Conservation (phyloP, 169 alveolate genomes). For the Plasmodium fragile region DNA sequence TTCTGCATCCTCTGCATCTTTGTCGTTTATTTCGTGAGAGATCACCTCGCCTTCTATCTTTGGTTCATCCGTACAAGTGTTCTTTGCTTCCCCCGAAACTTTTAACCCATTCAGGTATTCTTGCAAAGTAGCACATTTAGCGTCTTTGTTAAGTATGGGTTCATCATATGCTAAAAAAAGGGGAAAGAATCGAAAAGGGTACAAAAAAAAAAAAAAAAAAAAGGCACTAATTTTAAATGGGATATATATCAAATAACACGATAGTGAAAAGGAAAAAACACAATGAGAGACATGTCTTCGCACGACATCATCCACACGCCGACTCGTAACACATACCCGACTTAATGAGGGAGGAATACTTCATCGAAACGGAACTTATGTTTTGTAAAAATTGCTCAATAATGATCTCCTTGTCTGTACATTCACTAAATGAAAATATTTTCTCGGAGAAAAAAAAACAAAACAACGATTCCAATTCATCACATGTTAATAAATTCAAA, state of each 20-base stretch:
- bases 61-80: background rate
- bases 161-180: conserved; percentile 45
- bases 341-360: conserved; percentile 40
- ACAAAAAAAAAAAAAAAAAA: background rate
- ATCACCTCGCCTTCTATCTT: background rate
- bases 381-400: conserved; percentile 46
- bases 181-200: background rate
- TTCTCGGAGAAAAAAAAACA: conserved; percentile 49
- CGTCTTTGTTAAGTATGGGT: conserved; percentile 13
- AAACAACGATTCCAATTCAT: conserved; percentile 32
- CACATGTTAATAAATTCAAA: conserved; percentile 49
- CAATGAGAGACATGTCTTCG: background rate
- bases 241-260: background rate
- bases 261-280: background rate
- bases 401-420: conserved; percentile 41
- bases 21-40: conserved; percentile 8
- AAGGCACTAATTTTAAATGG: background rate
- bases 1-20: conserved; percentile 12
- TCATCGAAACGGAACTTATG: conserved; percentile 48
- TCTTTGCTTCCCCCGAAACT: conserved; percentile 9
- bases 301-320: background rate
- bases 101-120: conserved; percentile 49
- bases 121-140: conserved; percentile 7
- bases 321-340: conserved; percentile 15
- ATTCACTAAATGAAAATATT: conserved; percentile 32